Evolutionary conservation across 768 basidiomycete genomes (phyloP).

Genomic region (Amanita brunnescens): DNA sequence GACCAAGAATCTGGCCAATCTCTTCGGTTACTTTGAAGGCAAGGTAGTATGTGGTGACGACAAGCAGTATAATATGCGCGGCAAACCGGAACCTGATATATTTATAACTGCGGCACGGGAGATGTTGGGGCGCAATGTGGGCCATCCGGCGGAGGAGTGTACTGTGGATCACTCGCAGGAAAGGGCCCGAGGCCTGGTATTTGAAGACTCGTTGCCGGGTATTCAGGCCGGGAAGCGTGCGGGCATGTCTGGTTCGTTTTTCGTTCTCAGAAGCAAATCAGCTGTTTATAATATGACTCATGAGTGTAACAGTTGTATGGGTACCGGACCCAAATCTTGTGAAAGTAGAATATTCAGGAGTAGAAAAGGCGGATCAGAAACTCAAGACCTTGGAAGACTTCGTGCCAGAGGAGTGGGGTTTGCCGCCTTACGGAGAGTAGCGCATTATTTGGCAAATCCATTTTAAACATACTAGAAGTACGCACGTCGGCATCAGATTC

Average conservation of each 20-base stretch:
- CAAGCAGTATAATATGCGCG: constrained; percentile 36
- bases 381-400: constrained; percentile 63
- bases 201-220: constrained; percentile 76
- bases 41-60: constrained; percentile 72
- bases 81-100: constrained; percentile 81
- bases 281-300: too few relatives aligned
- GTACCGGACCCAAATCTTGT: constrained; percentile 70
- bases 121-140: constrained; percentile 48
- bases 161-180: constrained; percentile 32
- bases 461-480: background rate
- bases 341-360: constrained; percentile 34
- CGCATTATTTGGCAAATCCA: constrained; percentile 2
- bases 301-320: constrained; percentile 57
- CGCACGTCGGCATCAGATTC: too few relatives aligned
- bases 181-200: constrained; percentile 60
- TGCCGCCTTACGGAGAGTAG: constrained; percentile 50
- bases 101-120: constrained; percentile 66
- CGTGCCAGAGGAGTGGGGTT: constrained; percentile 74
- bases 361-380: constrained; percentile 50
- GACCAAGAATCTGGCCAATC: constrained; percentile 47
- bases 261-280: background rate
- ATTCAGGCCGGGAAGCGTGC: constrained; percentile 76
- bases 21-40: constrained; percentile 55
- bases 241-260: constrained; percentile 68
- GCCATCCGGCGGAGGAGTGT: constrained; percentile 28